Evolutionary conservation across 805 yeast genomes (phyloP).

Genomic region (Lipomyces japonicus): DNA sequence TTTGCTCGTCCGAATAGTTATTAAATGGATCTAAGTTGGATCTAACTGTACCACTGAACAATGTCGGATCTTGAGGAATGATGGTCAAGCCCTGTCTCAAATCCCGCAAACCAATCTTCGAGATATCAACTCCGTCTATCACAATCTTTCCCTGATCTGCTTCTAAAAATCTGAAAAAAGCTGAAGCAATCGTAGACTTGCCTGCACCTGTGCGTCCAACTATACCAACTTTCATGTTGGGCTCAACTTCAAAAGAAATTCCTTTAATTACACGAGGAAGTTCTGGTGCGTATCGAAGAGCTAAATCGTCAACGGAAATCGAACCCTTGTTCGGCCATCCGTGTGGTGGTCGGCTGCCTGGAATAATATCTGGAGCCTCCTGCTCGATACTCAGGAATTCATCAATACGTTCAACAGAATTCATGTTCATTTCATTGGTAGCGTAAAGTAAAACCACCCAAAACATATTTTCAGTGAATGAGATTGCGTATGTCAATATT

Average conservation of each 20-base stretch:
- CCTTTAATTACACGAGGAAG: conserved; percentile 88
- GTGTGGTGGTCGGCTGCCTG: conserved; percentile 61
- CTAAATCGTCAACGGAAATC: conserved; percentile 68
- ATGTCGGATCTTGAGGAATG: conserved; percentile 79
- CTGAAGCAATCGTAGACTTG: conserved; percentile 92
- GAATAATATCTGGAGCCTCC: conserved; percentile 69
- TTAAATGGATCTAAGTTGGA: conserved; percentile 70
- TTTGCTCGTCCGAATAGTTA: conserved; percentile 51
- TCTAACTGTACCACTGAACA: conserved; percentile 68
- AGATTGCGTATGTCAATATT: conserved; percentile 83
- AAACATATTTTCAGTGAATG: conserved; percentile 81
- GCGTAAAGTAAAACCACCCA: conserved; percentile 93
- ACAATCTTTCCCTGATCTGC: conserved; percentile 52
- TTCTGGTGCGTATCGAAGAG: conserved; percentile 82
- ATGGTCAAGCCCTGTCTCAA: conserved; percentile 62
- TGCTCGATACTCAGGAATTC: conserved; percentile 79
- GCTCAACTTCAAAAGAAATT: conserved; percentile 74
- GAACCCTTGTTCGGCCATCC: conserved; percentile 87
- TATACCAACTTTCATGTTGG: conserved; percentile 81
- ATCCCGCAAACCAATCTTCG: conserved; percentile 57
- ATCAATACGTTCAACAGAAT: conserved; percentile 88
- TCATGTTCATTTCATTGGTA: conserved; percentile 90
- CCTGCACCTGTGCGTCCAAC: conserved; percentile 99
- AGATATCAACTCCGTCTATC: conserved; percentile 65
- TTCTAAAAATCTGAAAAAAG: conserved; percentile 67